Evolutionary conservation across 1,139 yeast genomes (phyloP).

Genomic region (Nakaseomyces kungkrabaensis): DNA sequence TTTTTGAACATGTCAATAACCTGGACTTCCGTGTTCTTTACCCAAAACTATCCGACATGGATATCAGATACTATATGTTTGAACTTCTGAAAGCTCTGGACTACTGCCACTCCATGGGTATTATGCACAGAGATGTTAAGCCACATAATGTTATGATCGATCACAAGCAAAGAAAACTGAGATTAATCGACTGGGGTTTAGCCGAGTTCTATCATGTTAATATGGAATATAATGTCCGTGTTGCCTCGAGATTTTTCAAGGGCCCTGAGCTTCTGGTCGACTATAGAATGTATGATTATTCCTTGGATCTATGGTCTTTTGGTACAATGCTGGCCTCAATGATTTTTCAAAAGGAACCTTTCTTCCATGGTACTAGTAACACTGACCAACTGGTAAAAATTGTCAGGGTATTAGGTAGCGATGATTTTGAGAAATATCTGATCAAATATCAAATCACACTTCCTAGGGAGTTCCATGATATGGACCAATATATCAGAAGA

Average conservation of each 20-base stretch:
- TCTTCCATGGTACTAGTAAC: slow-evolving; percentile 93
- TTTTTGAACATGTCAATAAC: slow-evolving; percentile 85
- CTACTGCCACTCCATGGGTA: slow-evolving; percentile 93
- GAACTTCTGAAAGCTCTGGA: slow-evolving; percentile 86
- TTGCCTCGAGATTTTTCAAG: slow-evolving; percentile 94
- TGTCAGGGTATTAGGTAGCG: slow-evolving; percentile 87
- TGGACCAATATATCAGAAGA: slow-evolving; percentile 70
- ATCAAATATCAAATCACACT: slow-evolving; percentile 67
- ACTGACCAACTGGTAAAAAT: slow-evolving; percentile 94
- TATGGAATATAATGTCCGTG: slow-evolving; percentile 91
- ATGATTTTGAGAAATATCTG: slow-evolving; percentile 63
- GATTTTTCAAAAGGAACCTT: slow-evolving; percentile 92
- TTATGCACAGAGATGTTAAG: slow-evolving; percentile 97
- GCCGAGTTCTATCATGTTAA: slow-evolving; percentile 97
- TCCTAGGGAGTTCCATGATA: slow-evolving; percentile 74
- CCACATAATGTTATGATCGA: slow-evolving; percentile 99
- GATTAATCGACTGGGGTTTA: slow-evolving; percentile 96
- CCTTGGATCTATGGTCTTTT: slow-evolving; percentile 91
- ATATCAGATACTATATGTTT: slow-evolving; percentile 79
- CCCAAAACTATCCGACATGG: slow-evolving; percentile 78
- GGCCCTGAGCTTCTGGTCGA: slow-evolving; percentile 97
- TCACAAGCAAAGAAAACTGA: slow-evolving; percentile 57
- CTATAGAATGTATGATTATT: slow-evolving; percentile 85
- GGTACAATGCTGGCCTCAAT: slow-evolving; percentile 98
- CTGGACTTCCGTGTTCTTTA: slow-evolving; percentile 84